Conservation (phyloP, 2,329 filamentous ascomycete species). For the Tolypocladium guangdongense region DNA sequence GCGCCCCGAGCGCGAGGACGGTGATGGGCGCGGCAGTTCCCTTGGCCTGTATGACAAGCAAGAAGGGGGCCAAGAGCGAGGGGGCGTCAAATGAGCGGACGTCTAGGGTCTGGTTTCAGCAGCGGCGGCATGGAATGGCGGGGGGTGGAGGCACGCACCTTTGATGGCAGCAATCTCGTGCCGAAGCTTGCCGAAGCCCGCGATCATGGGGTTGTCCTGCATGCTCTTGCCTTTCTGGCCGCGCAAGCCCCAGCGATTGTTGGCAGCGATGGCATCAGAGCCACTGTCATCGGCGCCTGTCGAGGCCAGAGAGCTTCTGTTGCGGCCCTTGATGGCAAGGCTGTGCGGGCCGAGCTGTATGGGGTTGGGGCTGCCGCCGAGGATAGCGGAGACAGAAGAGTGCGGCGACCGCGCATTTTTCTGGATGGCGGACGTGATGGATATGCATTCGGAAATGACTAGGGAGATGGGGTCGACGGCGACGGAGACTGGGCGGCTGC, state of each 20-base stretch:
- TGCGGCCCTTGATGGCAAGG: constrained; percentile 27
- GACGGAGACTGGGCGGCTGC: constrained; percentile 57
- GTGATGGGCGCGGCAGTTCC: constrained; percentile 95
- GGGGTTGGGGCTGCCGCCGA: constrained; percentile 62
- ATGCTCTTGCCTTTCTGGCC: constrained; percentile 95
- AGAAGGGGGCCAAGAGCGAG: constrained; percentile 80
- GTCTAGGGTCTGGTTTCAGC: constrained; percentile 38
- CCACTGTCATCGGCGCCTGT: constrained; percentile 27
- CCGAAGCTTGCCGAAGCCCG: constrained; percentile 81
- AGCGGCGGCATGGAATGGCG: neutral
- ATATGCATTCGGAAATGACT: constrained; percentile 97
- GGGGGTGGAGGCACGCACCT: constrained; percentile 33
- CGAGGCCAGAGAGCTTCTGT: constrained; percentile 25
- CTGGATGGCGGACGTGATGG: constrained; percentile 94
- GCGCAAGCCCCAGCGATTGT: constrained; percentile 83
- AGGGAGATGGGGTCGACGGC: constrained; percentile 85
- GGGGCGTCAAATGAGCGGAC: constrained; percentile 84
- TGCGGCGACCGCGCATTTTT: constrained; percentile 95
- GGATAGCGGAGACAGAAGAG: constrained; percentile 89
- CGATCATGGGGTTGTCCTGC: constrained; percentile 94
- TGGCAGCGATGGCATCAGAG: constrained; percentile 41
- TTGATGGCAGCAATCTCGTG: constrained; percentile 79
- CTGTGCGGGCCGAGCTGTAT: constrained; percentile 41
- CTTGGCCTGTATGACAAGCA: constrained; percentile 92
- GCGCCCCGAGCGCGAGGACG: constrained; percentile 81